Evolutionary conservation across 2,329 filamentous ascomycete species (phyloP), one percentile per base, ranked within the genome.

Genomic region (Monosporascus sp.): DNA sequence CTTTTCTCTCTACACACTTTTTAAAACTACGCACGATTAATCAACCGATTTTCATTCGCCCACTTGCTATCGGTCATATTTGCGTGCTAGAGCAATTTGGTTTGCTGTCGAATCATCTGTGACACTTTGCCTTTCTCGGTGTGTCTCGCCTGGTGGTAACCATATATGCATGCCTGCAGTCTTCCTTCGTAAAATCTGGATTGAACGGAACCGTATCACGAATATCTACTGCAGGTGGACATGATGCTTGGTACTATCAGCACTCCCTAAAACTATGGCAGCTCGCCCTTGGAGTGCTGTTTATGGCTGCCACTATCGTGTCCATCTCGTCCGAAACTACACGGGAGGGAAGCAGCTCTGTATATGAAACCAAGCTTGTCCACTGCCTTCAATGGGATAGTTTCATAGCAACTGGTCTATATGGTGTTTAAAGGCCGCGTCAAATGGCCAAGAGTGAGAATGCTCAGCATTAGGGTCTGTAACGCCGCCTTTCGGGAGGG

Each of bases 61-160:
- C 69, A 81, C 76, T 80, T 72, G 66, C 69, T 73, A 65, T 74
- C 75, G 79, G 80, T 83, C 80, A 83, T 79, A 82, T 81, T 80
- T 79, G 70, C 71, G 76, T 82, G 80, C 79, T 65, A 83, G 78
- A 83, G 55, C 56, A 74, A 79, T 53, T 60, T 59, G 63, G 66
- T 62, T 59, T 60, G 66, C 56, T 63, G 57, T 62, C 63, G 57
- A 52, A 48, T 47, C 54, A 50, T 50, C 50, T 56, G 63, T 60
- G 59, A 56, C 61, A 56, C 51, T 57, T 52, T 52, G 55, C 53
- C 55, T 45, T 34, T 52, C 45, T 56, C 52, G 58, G 58, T 60
- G 56, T 55, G 60, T 62, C 61, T 59, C 64, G 52, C 56, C 47
- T 59, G 64, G 65, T 55, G 58, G 64, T 61, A 60, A 54, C 62